These are phyloP conservation scores for Candida patagonica DNA, from an alignment of 805 yeast species.

Conservation along the genomic window DNA sequence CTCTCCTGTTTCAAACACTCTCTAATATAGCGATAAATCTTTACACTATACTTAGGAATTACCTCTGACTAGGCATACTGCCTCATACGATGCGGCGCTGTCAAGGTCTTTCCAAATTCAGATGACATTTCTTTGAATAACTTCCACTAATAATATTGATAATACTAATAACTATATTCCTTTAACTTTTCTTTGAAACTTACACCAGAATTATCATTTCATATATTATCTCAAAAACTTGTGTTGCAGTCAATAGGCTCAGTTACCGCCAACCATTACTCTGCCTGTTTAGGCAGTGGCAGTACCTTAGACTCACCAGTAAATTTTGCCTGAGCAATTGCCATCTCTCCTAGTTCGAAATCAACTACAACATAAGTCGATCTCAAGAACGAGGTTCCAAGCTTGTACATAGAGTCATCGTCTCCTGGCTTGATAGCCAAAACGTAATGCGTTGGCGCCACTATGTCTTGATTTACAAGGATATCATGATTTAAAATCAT, in stretches of 20 bases:
- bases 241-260: no score
- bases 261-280: no score
- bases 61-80: no score
- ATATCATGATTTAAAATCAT: constrained; percentile 9
- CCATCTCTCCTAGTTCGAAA: constrained; percentile 45
- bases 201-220: neutral
- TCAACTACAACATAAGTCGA: constrained; percentile 61
- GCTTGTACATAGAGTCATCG: constrained; percentile 23
- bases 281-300: no score
- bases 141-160: neutral
- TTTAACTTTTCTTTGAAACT: neutral
- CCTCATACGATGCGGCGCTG: no score
- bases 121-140: neutral
- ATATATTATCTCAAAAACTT: no score
- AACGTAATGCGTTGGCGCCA: constrained; percentile 6
- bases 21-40: no score
- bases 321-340: constrained; percentile 41
- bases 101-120: no score
- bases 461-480: neutral
- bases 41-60: no score
- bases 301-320: constrained; percentile 11
- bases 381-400: constrained; percentile 61
- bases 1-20: no score
- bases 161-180: neutral
- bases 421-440: constrained; percentile 7